Evolutionary conservation across 495 filamentous ascomycete species (phyloP).

Genomic region (Neurospora sp.): DNA sequence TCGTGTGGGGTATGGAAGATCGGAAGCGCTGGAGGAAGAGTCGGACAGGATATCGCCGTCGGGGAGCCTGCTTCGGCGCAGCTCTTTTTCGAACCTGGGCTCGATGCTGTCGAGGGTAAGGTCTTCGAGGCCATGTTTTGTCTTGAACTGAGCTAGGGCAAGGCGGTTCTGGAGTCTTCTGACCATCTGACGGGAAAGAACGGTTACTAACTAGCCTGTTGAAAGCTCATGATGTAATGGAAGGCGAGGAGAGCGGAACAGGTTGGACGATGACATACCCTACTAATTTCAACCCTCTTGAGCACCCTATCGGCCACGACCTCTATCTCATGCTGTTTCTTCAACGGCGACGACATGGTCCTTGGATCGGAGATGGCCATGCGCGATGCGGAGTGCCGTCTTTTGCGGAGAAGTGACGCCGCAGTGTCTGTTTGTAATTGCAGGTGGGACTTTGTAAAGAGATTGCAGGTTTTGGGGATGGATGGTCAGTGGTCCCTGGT

Average conservation of each 20-base stretch:
- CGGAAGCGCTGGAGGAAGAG: constrained; percentile 66
- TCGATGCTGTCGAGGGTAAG: constrained; percentile 66
- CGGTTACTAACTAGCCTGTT: constrained; percentile 1
- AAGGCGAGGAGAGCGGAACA: not conserved
- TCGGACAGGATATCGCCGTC: constrained; percentile 63
- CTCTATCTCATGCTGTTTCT: constrained; percentile 43
- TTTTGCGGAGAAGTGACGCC: constrained; percentile 15
- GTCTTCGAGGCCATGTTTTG: constrained; percentile 80
- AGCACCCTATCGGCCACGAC: constrained; percentile 61
- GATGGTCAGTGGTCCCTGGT: not conserved
- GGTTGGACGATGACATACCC: constrained; percentile 42
- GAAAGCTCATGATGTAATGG: not conserved
- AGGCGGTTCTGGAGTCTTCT: constrained; percentile 83
- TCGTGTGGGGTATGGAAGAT: constrained; percentile 40
- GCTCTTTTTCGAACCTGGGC: constrained; percentile 60
- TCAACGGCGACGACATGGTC: constrained; percentile 46
- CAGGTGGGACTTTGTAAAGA: constrained; percentile 12
- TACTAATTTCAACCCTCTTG: constrained; percentile 68
- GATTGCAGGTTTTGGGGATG: constrained; percentile 13
- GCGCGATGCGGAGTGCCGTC: constrained; percentile 4
- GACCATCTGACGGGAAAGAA: constrained; percentile 57
- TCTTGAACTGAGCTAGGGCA: constrained; percentile 92
- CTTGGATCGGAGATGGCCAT: constrained; percentile 17
- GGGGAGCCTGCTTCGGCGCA: constrained; percentile 52
- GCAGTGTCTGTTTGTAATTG: constrained; percentile 10